Base-by-base conservation (phyloP, 495 filamentous ascomycete genomes). In the Parathielavia appendiculata region DNA sequence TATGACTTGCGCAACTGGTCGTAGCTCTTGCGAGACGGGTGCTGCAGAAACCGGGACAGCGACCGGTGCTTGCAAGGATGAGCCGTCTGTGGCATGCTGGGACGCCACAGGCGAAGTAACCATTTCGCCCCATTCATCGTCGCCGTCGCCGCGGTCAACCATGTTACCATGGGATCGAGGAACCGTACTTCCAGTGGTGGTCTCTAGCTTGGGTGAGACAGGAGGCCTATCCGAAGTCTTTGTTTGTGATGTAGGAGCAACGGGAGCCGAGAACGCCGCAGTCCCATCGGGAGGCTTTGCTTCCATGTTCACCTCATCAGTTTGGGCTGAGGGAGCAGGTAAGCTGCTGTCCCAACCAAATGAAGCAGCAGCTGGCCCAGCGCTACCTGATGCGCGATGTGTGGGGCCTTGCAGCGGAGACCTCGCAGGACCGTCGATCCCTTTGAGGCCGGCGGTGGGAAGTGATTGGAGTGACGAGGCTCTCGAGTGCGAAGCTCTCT, bases 41-140 rank as follows among this genome's bases (percentile, higher is more conserved):
- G 52, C 45, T 1, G 51, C 26, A 5, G 54, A 41, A 38, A 51
- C 46, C 5, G 54, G 58, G 12, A 59, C 59, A 16, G 52, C 58
- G 22, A 5, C 1, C 20, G 20, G 50, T 52, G 56, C 57, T 19
- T 51, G 11, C 56, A 49, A 19, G 17, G 57, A 40, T 38, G 57
- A 45, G 58, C 53, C 1, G 40, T 53, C 44, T 16, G 41, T 16
- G 40, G 59, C 56, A 0, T 66, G 53, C 30, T 67, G 54, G 8
- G 64, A 49, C 5, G 61, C 59, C 6, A 57, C 57, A 30, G 79
- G 78, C 1, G 79, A 80, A 10, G 74, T 72, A 1, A 82, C 71
- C 78, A 82, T 79, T 56, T 82, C 79, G 14, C 79, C 79, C 79
- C 79, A 82, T 22, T 79, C 77, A 56, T 79, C 76, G 6, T 77